Percentiles rank a stretch among this genome's conserved stretches.
These are phyloP conservation scores for Termitomyces sp. DNA, from an alignment of 768 basidiomycete species.

Conservation along the genomic window DNA sequence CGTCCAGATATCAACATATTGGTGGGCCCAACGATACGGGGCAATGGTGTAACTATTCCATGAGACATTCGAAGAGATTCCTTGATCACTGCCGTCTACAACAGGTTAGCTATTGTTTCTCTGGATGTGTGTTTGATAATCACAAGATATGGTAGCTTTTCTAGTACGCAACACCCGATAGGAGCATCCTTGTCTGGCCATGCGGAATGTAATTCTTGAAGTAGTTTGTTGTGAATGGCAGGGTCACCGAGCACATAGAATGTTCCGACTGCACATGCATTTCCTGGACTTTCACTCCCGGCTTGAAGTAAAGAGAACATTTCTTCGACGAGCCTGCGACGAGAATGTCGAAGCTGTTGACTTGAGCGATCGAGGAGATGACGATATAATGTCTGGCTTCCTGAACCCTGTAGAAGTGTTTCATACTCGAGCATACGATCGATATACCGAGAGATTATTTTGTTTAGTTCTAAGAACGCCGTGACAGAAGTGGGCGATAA, in stretches of 20 bases:
- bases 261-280: slow-evolving; percentile 34
- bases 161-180: slow-evolving; percentile 25
- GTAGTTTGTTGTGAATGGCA: slow-evolving; percentile 21
- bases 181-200: slow-evolving; percentile 30
- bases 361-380: slow-evolving; percentile 17
- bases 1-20: slow-evolving; percentile 31
- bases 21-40: slow-evolving; percentile 36
- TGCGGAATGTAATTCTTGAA: slow-evolving; percentile 28
- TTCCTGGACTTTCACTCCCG: slow-evolving; percentile 36
- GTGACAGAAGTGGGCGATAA: slow-evolving; percentile 7
- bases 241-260: slow-evolving; percentile 33
- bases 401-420: slow-evolving; percentile 3
- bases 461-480: slow-evolving; percentile 9
- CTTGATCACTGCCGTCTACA: slow-evolving; percentile 44
- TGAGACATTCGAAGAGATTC: slow-evolving; percentile 42
- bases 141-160: slow-evolving; percentile 43
- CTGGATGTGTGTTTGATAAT: slow-evolving; percentile 6
- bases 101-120: background rate
- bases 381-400: slow-evolving; percentile 18
- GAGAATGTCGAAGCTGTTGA: slow-evolving; percentile 4
- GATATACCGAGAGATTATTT: slow-evolving; percentile 10
- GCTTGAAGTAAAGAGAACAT: slow-evolving; percentile 33
- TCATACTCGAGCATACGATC: slow-evolving; percentile 13
- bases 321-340: slow-evolving; percentile 26
- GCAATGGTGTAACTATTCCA: slow-evolving; percentile 37